A percentile compares a stretch with the other conserved stretches of the same genome.
Evolutionary conservation across 352 stramenopile species (phyloP).

Genomic region (Phytophthora brassicae): DNA sequence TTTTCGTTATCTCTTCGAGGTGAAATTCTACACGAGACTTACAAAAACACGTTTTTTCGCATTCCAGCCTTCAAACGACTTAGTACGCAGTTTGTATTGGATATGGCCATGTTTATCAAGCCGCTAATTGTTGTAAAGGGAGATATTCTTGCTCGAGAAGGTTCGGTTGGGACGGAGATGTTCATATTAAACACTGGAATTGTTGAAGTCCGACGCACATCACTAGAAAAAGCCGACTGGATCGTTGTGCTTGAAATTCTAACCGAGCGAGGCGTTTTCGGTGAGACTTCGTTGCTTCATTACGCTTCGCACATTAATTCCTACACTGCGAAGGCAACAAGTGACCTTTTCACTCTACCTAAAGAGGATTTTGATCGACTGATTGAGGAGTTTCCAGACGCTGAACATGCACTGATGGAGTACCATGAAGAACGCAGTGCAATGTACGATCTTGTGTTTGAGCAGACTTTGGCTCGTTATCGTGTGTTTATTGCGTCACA

Average conservation of each 20-base stretch:
- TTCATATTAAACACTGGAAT: constrained; percentile 81
- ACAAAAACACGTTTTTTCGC: constrained; percentile 71
- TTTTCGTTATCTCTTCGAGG: constrained; percentile 74
- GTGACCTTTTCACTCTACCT: constrained; percentile 73
- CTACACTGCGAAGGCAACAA: constrained; percentile 69
- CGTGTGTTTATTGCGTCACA: constrained; percentile 60
- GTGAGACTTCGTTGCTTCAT: constrained; percentile 66
- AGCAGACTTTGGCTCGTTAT: constrained; percentile 72
- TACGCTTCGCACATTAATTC: constrained; percentile 79
- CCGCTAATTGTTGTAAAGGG: constrained; percentile 69
- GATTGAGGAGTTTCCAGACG: constrained; percentile 81
- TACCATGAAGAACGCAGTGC: constrained; percentile 65
- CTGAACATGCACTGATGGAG: constrained; percentile 53
- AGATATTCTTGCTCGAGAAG: constrained; percentile 63
- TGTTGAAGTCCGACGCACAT: constrained; percentile 66
- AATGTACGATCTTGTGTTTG: constrained; percentile 67
- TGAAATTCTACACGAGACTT: constrained; percentile 77
- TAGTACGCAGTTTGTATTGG: constrained; percentile 78
- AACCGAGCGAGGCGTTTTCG: constrained; percentile 68
- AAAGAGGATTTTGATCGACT: constrained; percentile 83
- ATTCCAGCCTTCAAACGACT: constrained; percentile 72
- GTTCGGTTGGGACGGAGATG: constrained; percentile 75
- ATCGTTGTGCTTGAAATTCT: constrained; percentile 78
- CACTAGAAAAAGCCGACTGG: constrained; percentile 52
- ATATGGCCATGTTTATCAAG: constrained; percentile 88